Percentiles rank a stretch among this genome's conserved stretches.
phyloP scores from a whole-genome alignment of 441 rosid genomes.

The Kokia cookei region DNA sequence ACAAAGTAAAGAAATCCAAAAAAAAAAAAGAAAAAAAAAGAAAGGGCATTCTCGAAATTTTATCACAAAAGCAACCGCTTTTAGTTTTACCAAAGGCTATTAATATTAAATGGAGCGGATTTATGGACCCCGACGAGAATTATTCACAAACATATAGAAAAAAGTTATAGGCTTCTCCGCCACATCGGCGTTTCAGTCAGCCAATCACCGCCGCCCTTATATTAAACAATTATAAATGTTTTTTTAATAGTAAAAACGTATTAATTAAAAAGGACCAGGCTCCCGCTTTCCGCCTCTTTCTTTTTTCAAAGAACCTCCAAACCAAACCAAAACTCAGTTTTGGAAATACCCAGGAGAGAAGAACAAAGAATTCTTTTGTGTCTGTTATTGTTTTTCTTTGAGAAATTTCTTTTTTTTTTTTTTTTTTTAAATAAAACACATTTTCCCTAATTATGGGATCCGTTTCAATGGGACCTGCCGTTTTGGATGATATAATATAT shows the following conservation, averaged over 20 bases:
- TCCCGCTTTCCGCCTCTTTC: not conserved
- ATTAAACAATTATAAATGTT: not conserved
- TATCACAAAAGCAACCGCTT: not conserved
- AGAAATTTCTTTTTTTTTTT: no score
- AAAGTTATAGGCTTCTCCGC: conserved; percentile 16
- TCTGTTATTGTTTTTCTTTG: not conserved
- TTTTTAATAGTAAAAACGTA: not conserved
- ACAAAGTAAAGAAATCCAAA: not conserved
- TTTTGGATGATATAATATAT: conserved; percentile 62
- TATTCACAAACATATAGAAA: not conserved
- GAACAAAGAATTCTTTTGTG: conserved; percentile 8
- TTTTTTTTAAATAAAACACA: no score
- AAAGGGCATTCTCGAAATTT: not conserved
- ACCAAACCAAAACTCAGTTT: not conserved
- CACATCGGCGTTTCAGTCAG: conserved; percentile 23
- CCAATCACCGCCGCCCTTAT: not conserved
- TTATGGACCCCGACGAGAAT: not conserved
- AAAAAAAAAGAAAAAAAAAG: not conserved
- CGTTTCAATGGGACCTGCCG: conserved; percentile 44
- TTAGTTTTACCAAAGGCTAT: not conserved
- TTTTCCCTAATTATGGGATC: conserved; percentile 14
- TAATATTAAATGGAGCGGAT: not conserved
- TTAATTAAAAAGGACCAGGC: not conserved
- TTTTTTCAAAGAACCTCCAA: not conserved
- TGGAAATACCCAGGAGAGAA: conserved; percentile 8